Evolutionary conservation across 2,329 filamentous ascomycete species (phyloP).

Genomic region (Apiospora pterosperma): DNA sequence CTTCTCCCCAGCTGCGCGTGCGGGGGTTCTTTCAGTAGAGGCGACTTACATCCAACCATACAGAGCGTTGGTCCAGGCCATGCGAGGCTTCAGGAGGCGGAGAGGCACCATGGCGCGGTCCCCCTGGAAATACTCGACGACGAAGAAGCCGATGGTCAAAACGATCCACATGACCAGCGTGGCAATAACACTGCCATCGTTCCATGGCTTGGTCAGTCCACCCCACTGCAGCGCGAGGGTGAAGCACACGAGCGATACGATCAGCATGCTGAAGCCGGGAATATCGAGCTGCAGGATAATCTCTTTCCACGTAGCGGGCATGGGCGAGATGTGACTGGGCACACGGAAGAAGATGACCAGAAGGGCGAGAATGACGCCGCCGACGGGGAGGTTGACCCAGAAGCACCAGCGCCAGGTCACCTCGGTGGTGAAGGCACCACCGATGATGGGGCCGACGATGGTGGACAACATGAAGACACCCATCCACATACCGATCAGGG

Average conservation of each 20-base stretch:
- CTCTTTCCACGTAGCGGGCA: conserved; percentile 12
- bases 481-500: conserved; percentile 34
- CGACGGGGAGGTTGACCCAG: conserved; percentile 21
- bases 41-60: too few species aligned
- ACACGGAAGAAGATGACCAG: conserved; percentile 23
- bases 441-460: conserved; percentile 19
- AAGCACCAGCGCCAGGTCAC: conserved; percentile 25
- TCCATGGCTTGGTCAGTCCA: conserved; percentile 23
- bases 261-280: conserved; percentile 17
- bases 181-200: conserved; percentile 26
- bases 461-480: conserved; percentile 35
- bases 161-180: conserved; percentile 35
- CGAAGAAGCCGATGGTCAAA: conserved; percentile 37
- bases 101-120: conserved; percentile 34
- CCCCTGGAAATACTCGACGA: conserved; percentile 29
- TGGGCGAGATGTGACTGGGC: conserved; percentile 12
- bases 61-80: too few species aligned
- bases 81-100: conserved; percentile 28
- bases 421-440: conserved; percentile 24
- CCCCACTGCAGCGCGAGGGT: conserved; percentile 31
- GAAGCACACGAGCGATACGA: conserved; percentile 20
- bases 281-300: conserved; percentile 20
- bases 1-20: too few species aligned
- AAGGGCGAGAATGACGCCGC: conserved; percentile 10
- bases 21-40: too few species aligned